Evolutionary conservation across 768 basidiomycete genomes (phyloP), one percentile per base, ranked within the genome.

Genomic region (Omphalotus guepiniiformis): DNA sequence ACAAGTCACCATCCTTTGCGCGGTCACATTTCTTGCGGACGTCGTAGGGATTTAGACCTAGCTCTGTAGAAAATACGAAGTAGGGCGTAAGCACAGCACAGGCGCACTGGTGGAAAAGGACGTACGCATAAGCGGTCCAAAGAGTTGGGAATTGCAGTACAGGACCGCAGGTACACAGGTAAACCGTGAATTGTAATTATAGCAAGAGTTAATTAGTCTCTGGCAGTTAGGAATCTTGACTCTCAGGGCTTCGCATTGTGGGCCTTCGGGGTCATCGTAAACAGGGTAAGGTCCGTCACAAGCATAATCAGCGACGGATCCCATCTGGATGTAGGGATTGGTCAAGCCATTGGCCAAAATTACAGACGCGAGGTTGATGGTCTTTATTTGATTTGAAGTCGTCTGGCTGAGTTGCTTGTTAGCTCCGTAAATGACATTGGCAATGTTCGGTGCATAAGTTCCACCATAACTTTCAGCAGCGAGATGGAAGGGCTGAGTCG

Each of bases 41-140:
- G 57, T 97, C 94, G 64, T 97, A 98, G 7, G 89, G 83, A 67
- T 97, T 98, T 39, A 85, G 62, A 2, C 86, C 88, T n/a, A 74
- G 68, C 61, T 80, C 82, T 86, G 50, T 26, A 29, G 38, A 32
- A 19, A 27, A 34, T n/a, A 32, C 35, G 28, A 36, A 44, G 16
- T 8, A 12, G 25, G 48, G 23, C 12, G 6, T 13, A 29, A 27
- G 34, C 2, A 27, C 52, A 52, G 53, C 35, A 9, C 37, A 11
- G 7, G 27, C 13, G 4, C n/a, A n/a, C n/a, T n/a, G n/a, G n/a
- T n/a, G n/a, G n/a, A n/a, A n/a, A n/a, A n/a, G 3, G 15, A 73
- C 83, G 43, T 58, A 88, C 86, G 76, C 63, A 84, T 76, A 15
- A 94, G 68, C 16, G 87, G 83, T 5, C 70, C 80, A 50, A 80